Evolutionary conservation across 2,329 filamentous ascomycete species (phyloP).

Genomic region (Xylariomycetidae sp.): DNA sequence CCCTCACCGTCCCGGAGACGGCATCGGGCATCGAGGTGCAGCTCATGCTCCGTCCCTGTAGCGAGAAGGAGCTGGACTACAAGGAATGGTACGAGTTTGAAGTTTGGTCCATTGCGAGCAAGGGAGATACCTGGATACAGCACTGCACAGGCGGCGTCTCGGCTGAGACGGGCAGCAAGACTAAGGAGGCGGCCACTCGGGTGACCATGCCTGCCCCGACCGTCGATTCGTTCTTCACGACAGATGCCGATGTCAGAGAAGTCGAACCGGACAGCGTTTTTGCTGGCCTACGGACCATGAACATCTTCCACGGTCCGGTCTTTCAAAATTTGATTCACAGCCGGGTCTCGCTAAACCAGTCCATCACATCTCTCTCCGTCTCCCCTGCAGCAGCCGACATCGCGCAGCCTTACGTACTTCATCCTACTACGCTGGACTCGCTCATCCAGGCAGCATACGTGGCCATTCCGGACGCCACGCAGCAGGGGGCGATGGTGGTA

Average conservation of each 20-base stretch:
- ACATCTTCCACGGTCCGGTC: background rate
- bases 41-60: background rate
- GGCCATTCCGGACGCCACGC: background rate
- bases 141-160: slow-evolving; percentile 1
- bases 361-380: background rate
- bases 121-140: background rate
- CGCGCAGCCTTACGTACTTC: background rate
- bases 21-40: background rate
- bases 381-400: background rate
- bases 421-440: slow-evolving; percentile 5
- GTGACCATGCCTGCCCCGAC: background rate
- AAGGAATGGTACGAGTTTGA: slow-evolving; percentile 2
- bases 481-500: background rate
- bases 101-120: background rate
- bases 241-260: background rate
- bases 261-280: background rate
- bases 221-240: background rate
- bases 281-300: background rate
- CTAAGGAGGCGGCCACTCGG: background rate
- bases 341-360: background rate
- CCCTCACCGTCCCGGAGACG: background rate
- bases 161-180: background rate
- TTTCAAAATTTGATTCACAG: slow-evolving; percentile 2
- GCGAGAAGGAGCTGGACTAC: slow-evolving; percentile 3
- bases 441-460: background rate